Percentiles rank a stretch among this genome's conserved stretches.
Conservation (phyloP, 2,329 filamentous ascomycete species). For the Pyrenochaeta sp. region DNA sequence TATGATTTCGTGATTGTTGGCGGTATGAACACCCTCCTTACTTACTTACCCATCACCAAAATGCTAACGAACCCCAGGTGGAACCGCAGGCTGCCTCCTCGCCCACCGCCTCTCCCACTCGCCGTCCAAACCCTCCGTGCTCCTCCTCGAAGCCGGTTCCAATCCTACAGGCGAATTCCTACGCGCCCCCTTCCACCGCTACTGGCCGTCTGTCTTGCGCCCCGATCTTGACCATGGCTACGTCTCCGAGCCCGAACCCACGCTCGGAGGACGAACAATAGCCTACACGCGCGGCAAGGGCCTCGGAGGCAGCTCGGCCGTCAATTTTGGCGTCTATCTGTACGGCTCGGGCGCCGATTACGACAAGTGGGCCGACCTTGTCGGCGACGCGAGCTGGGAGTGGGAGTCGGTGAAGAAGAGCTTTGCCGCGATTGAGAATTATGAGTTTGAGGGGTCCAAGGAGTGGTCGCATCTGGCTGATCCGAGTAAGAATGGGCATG, state of each 20-base stretch:
- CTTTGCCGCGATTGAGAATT: slow-evolving; percentile 63
- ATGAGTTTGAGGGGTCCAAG: slow-evolving; percentile 48
- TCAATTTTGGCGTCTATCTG: slow-evolving; percentile 54
- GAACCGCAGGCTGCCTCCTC: slow-evolving; percentile 66
- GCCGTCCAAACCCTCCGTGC: slow-evolving; percentile 58
- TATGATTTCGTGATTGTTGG: slow-evolving; percentile 54
- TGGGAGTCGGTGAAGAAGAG: slow-evolving; percentile 63
- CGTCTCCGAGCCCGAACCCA: slow-evolving; percentile 42
- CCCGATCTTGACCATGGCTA: slow-evolving; percentile 60
- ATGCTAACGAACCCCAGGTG: slow-evolving; percentile 50
- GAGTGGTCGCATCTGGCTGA: slow-evolving; percentile 56
- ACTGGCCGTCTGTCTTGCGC: slow-evolving; percentile 52
- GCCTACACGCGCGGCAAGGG: slow-evolving; percentile 57
- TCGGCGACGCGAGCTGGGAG: slow-evolving; percentile 62
- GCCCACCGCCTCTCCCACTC: slow-evolving; percentile 61
- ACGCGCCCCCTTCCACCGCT: slow-evolving; percentile 62
- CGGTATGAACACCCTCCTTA: slow-evolving; percentile 27
- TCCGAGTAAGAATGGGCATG: slow-evolving; percentile 57
- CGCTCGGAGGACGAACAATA: slow-evolving; percentile 51
- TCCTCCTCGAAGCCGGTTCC: slow-evolving; percentile 68
- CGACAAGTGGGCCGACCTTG: slow-evolving; percentile 65
- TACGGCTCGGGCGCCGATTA: slow-evolving; percentile 67
- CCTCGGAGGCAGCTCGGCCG: slow-evolving; percentile 57
- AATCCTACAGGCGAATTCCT: slow-evolving; percentile 55
- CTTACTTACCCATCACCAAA: background rate